Percentiles rank a stretch among this genome's conserved stretches.
Evolutionary conservation across 495 filamentous ascomycete genomes (phyloP).

Genomic region (Podospora tetraspora): DNA sequence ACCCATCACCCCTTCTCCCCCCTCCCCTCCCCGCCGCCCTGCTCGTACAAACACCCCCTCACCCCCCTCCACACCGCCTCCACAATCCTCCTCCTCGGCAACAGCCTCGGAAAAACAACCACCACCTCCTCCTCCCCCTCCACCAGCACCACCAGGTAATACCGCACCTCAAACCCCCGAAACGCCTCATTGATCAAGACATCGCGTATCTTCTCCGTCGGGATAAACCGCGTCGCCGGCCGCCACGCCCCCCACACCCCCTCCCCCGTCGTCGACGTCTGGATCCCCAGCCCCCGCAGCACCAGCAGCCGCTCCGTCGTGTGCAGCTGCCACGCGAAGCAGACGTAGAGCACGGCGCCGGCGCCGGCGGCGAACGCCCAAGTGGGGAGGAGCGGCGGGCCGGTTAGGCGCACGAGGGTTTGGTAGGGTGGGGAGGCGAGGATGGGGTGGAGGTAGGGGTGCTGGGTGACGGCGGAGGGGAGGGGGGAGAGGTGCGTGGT

Average conservation of each 20-base stretch:
- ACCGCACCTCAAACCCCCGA: conserved; percentile 82
- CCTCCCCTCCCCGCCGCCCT: background rate
- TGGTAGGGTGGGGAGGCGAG: conserved; percentile 31
- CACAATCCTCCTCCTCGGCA: conserved; percentile 65
- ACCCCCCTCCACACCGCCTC: conserved; percentile 82
- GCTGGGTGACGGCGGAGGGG: conserved; percentile 3
- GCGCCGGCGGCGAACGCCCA: conserved; percentile 24
- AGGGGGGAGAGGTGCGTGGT: conserved; percentile 24
- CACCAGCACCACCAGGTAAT: conserved; percentile 85
- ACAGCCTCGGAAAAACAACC: conserved; percentile 83
- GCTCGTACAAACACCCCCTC: conserved; percentile 69
- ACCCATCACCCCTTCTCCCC: background rate
- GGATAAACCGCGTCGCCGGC: conserved; percentile 69
- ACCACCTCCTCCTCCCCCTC: conserved; percentile 83
- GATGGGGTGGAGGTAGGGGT: conserved; percentile 34
- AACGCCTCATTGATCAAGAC: conserved; percentile 95
- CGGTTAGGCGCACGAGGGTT: conserved; percentile 37
- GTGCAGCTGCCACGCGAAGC: conserved; percentile 37
- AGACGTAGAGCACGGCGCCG: conserved; percentile 28
- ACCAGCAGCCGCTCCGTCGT: conserved; percentile 82
- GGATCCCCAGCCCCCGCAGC: conserved; percentile 83
- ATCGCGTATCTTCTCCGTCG: conserved; percentile 84
- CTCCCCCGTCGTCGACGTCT: conserved; percentile 66
- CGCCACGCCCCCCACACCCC: conserved; percentile 46
- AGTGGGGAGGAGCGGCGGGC: conserved; percentile 29